A percentile compares a stretch with the other conserved stretches of the same genome.
Conservation (phyloP, 2,329 filamentous ascomycete genomes). For the Fusarium caatingaense region DNA sequence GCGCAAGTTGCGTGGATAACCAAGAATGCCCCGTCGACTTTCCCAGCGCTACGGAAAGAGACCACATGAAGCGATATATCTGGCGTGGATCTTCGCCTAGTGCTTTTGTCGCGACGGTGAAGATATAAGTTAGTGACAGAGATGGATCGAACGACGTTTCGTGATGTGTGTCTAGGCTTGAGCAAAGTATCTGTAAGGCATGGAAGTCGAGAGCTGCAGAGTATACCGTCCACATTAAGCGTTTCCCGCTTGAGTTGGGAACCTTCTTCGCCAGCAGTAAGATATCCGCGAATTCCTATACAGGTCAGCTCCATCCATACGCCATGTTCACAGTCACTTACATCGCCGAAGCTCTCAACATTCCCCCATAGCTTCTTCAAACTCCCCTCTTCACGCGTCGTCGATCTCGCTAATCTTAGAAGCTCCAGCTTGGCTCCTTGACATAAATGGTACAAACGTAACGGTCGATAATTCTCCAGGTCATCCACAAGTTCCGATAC, state of each 20-base stretch:
- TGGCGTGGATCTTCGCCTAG: conserved; percentile 31
- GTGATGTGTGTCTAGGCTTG: not conserved
- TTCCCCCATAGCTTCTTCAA: conserved; percentile 21
- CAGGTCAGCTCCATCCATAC: not conserved
- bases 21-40: conserved; percentile 19
- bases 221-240: conserved; percentile 42
- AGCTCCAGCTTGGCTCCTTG: conserved; percentile 39
- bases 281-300: conserved; percentile 39
- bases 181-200: conserved; percentile 28
- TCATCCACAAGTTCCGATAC: conserved; percentile 37
- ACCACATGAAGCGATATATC: conserved; percentile 42
- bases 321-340: not conserved
- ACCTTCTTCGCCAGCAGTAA: conserved; percentile 15
- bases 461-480: conserved; percentile 36
- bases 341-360: conserved; percentile 35
- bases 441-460: conserved; percentile 34
- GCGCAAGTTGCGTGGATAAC: conserved; percentile 25
- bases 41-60: conserved; percentile 33
- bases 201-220: conserved; percentile 36
- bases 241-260: conserved; percentile 24
- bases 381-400: not conserved
- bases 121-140: conserved; percentile 10
- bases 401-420: conserved; percentile 21
- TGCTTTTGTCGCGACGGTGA: conserved; percentile 34
- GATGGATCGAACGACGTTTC: not conserved